These are phyloP conservation scores for Yarrowia alimentaria DNA, from an alignment of 805 yeast species.

Conservation along the genomic window DNA sequence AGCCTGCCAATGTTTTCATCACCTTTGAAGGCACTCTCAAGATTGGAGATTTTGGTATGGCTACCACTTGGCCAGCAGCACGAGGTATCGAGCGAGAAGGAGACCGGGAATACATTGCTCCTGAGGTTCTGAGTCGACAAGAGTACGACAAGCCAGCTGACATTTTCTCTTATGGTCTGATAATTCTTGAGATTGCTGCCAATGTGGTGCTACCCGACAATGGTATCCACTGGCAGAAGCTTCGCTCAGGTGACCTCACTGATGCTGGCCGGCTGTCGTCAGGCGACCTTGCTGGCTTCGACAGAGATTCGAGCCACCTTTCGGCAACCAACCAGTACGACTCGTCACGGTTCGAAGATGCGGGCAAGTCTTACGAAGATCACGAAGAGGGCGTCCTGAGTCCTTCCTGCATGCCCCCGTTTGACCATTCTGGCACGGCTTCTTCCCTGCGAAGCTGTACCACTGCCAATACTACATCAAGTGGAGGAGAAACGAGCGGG, in stretches of 20 bases:
- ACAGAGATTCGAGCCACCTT: conserved; percentile 9
- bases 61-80: conserved; percentile 68
- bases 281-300: conserved; percentile 49
- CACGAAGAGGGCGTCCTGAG: conserved; percentile 5
- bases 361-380: conserved; percentile 7
- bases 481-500: conserved; percentile 1
- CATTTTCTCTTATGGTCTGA: conserved; percentile 88
- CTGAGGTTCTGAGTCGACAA: conserved; percentile 82
- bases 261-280: conserved; percentile 84
- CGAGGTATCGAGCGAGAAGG: conserved; percentile 84
- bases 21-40: conserved; percentile 93
- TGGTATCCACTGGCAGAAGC: conserved; percentile 94
- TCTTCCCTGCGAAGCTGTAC: conserved; percentile 7
- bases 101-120: conserved; percentile 96
- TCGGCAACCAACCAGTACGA: too few species aligned
- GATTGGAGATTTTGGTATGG: conserved; percentile 96
- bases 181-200: conserved; percentile 93
- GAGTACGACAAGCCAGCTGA: conserved; percentile 90
- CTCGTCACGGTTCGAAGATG: conserved; percentile 2
- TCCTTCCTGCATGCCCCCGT: conserved; percentile 22
- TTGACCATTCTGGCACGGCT: conserved; percentile 2
- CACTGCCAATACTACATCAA: conserved; percentile 11
- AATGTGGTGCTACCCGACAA: conserved; percentile 93
- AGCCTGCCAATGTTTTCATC: conserved; percentile 91
- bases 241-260: conserved; percentile 89